Percentiles rank a stretch among this genome's conserved stretches.
Evolutionary conservation across 2,329 filamentous ascomycete species (phyloP).

Genomic region (Fonsecaea multimorphosa): DNA sequence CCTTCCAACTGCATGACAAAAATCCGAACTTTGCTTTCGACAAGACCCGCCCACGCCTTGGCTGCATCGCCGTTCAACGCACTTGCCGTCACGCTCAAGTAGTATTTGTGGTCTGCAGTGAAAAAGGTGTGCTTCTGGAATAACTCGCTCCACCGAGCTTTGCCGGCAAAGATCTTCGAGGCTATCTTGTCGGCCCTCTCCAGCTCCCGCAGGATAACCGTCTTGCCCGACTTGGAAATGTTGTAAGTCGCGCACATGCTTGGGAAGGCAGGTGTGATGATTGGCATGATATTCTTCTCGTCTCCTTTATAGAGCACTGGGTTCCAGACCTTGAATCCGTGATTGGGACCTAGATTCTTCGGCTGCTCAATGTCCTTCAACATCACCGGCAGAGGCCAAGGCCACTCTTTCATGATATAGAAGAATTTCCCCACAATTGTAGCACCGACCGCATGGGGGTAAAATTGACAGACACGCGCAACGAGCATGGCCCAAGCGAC

Average conservation of each 20-base stretch:
- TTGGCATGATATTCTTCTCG: constrained; percentile 89
- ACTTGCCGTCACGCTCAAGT: constrained; percentile 83
- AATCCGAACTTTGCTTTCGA: constrained; percentile 90
- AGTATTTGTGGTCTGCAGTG: constrained; percentile 91
- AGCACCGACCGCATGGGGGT: constrained; percentile 87
- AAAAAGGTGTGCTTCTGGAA: constrained; percentile 94
- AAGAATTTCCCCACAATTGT: constrained; percentile 95
- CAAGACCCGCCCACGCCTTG: constrained; percentile 85
- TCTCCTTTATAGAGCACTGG: constrained; percentile 82
- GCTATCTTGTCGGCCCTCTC: constrained; percentile 77
- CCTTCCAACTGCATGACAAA: constrained; percentile 83
- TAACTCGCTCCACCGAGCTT: constrained; percentile 81
- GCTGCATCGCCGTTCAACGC: constrained; percentile 84
- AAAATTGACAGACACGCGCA: constrained; percentile 92
- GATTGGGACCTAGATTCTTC: constrained; percentile 67
- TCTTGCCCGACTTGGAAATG: constrained; percentile 82
- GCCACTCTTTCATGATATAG: constrained; percentile 86
- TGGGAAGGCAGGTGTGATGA: constrained; percentile 96
- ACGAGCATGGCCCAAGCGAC: constrained; percentile 99
- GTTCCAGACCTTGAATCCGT: constrained; percentile 77
- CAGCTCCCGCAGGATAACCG: constrained; percentile 82
- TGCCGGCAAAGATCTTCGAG: constrained; percentile 77
- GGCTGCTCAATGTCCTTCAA: constrained; percentile 87
- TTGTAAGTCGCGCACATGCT: constrained; percentile 99
- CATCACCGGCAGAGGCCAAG: constrained; percentile 91